Evolutionary conservation across 1,139 yeast species (phyloP), one percentile per base, ranked within the genome.

Genomic region (Debaryomyces subglobosus): DNA sequence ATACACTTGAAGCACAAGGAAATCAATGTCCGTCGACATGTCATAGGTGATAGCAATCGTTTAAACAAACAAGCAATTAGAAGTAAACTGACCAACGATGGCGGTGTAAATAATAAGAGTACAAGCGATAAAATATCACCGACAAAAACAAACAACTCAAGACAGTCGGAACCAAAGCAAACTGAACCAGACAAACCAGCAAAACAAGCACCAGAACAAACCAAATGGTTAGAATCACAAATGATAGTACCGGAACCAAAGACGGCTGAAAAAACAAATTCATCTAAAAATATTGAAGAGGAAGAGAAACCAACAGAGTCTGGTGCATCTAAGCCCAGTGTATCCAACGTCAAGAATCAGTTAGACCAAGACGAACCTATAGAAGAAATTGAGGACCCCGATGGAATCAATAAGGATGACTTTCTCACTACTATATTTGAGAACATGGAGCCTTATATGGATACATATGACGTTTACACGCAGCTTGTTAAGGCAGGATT

Each of bases 391-490:
- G 46, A 39, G 13, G 55, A 46, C 10, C 53, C 47, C 13, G 50
- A 42, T 16, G 53, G 24, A 15, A 13, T 24, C 10, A 21, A 41
- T 13, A 51, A 12, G 57, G 55, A 43, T 33, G 67, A 63, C 9
- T 66, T 62, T 45, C 51, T 68, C 24, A 68, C 72, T 4, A 66
- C 71, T 3, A 66, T 68, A 6, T 76, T 76, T 50, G 79, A 69
- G 32, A 64, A 71, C 25, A 65, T 72, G 68, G 81, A 76, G 44
- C 81, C 81, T 1, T 80, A 78, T 55, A 63, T 81, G 62, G 84
- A 81, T 54, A 79, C 85, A 0, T 77, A 78, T 54, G 63, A 62
- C 13, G 77, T 79, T 2, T 79, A 68, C 53, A 69, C 67, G 23
- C 71, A 74, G 45, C 65, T 81, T 25, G 57, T 57, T 8, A 57